phyloP scores from a whole-genome alignment of 352 stramenopile species.

The Globisporangium spiculum region DNA sequence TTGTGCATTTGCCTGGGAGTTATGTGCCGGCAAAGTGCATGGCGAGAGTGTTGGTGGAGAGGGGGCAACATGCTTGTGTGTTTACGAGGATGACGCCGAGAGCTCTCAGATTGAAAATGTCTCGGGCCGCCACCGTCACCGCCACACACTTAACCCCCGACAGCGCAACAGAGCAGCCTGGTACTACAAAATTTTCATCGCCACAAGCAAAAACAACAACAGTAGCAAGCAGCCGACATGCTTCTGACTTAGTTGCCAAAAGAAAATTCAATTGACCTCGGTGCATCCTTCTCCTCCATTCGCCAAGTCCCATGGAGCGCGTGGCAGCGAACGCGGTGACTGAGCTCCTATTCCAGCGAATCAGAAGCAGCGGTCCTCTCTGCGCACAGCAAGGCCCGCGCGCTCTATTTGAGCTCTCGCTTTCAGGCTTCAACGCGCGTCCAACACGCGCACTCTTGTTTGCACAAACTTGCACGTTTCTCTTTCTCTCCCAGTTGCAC shows the following conservation, averaged over 20 bases:
- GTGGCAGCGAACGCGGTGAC: neutral
- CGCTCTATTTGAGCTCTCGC: neutral
- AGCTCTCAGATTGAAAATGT: no score
- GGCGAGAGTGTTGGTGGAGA: no score
- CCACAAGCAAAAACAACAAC: no score
- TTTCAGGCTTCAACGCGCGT: no score
- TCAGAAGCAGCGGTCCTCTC: neutral
- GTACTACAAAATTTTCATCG: neutral
- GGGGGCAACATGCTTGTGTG: no score
- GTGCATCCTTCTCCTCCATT: neutral
- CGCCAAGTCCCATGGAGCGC: neutral
- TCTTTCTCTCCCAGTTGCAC: neutral
- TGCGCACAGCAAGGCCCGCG: neutral
- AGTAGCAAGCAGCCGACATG: no score
- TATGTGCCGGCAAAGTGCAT: no score
- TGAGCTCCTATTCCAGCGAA: neutral
- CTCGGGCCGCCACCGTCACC: no score
- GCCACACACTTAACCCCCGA: no score
- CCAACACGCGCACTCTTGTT: neutral
- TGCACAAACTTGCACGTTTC: neutral
- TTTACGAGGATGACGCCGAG: no score
- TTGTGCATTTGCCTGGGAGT: neutral
- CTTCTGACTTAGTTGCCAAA: neutral
- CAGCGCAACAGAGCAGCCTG: neutral
- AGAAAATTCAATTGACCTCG: neutral